Conservation (phyloP, 192 early-diverging fungal species). For the Backusella westeae region DNA sequence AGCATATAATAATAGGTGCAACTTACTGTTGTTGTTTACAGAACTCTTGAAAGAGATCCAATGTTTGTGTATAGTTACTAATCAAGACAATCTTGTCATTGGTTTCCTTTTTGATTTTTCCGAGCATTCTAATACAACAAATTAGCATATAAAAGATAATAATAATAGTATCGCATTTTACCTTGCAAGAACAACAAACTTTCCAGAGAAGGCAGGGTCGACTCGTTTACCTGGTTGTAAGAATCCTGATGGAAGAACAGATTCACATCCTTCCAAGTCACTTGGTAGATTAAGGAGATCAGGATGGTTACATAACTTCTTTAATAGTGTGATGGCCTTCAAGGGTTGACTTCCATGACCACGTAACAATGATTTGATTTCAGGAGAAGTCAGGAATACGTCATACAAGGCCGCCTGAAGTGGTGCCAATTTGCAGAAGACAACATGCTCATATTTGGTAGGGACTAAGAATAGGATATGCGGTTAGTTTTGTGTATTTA, state of each 20-base stretch:
- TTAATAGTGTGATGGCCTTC: conserved; percentile 84
- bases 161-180: not conserved
- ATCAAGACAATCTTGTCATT: conserved; percentile 97
- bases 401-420: conserved; percentile 84
- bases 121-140: conserved; percentile 55
- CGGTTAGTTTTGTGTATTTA: not conserved
- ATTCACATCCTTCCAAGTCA: conserved; percentile 59
- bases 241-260: conserved; percentile 54
- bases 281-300: conserved; percentile 71
- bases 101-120: conserved; percentile 65
- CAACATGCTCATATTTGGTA: conserved; percentile 96
- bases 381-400: conserved; percentile 67
- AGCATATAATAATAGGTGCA: no score
- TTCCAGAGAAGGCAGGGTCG: conserved; percentile 69
- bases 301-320: conserved; percentile 98
- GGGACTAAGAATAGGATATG: conserved; percentile 60
- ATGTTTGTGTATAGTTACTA: conserved; percentile 97
- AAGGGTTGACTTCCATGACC: conserved; percentile 83
- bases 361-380: conserved; percentile 66
- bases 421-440: conserved; percentile 84
- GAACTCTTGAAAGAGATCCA: conserved; percentile 91
- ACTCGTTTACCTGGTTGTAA: conserved; percentile 38
- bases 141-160: not conserved
- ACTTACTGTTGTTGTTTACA: conserved; percentile 72
- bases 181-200: conserved; percentile 81